phyloP scores from a whole-genome alignment of 2,329 filamentous ascomycete species.

The Orbilia javanica region DNA sequence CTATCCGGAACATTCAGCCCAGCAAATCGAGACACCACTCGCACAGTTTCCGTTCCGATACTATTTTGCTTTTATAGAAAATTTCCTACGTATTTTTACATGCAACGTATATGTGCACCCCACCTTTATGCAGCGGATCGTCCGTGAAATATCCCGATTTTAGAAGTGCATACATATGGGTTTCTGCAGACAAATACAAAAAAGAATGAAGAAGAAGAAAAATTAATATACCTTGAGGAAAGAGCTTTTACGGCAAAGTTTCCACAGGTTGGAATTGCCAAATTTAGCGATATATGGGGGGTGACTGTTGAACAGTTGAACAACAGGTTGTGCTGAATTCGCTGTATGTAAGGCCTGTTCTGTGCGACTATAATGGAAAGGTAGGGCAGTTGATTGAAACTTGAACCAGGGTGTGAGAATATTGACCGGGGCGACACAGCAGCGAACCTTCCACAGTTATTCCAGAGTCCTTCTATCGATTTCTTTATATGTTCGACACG shows the following conservation, averaged over 20 bases:
- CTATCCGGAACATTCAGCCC: neutral
- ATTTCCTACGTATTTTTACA: neutral
- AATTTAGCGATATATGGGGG: slow-evolving; percentile 37
- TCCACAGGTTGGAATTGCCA: slow-evolving; percentile 47
- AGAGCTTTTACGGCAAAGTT: slow-evolving; percentile 9
- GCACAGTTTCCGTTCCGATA: slow-evolving; percentile 1
- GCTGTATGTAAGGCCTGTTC: slow-evolving; percentile 8
- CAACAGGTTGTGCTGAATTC: slow-evolving; percentile 5
- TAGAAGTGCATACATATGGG: slow-evolving; percentile 22
- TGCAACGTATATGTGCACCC: slow-evolving; percentile 16
- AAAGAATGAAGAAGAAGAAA: neutral
- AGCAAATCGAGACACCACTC: slow-evolving; percentile 5
- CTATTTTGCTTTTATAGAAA: neutral
- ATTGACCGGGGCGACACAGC: slow-evolving; percentile 3
- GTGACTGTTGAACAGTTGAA: neutral
- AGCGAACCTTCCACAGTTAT: slow-evolving; percentile 24
- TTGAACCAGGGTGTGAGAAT: slow-evolving; percentile 16
- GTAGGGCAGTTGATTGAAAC: slow-evolving; percentile 6
- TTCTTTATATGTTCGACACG: slow-evolving; percentile 45
- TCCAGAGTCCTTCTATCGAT: slow-evolving; percentile 18
- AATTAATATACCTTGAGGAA: neutral
- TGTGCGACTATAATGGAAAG: slow-evolving; percentile 5
- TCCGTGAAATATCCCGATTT: slow-evolving; percentile 56
- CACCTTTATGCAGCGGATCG: slow-evolving; percentile 55
- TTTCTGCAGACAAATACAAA: slow-evolving; percentile 14